phyloP scores from a whole-genome alignment of 148 eudicot species.

The Polygonum aviculare region DNA sequence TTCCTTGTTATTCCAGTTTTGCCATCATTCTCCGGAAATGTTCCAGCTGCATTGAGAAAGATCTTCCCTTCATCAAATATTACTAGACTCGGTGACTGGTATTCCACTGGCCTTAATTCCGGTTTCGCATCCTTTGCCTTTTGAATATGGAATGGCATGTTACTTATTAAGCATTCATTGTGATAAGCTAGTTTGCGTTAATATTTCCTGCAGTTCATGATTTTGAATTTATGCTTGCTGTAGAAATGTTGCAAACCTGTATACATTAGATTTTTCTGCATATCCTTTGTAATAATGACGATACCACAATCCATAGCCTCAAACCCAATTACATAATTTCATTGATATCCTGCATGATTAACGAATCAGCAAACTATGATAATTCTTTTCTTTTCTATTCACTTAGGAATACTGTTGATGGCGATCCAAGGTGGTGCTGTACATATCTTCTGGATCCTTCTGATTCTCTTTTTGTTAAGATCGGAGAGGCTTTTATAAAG shows the following conservation, averaged over 20 bases:
- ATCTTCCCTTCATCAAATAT: conserved; percentile 79
- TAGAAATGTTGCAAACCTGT: neutral
- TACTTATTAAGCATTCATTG: neutral
- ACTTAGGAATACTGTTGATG: conserved; percentile 78
- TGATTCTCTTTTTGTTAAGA: conserved; percentile 76
- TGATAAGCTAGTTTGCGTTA: conserved; percentile 7
- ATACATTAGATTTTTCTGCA: neutral
- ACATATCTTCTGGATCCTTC: conserved; percentile 95
- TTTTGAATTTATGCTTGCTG: neutral
- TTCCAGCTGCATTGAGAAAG: conserved; percentile 72
- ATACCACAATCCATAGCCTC: neutral
- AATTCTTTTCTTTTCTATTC: neutral
- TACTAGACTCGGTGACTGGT: conserved; percentile 91
- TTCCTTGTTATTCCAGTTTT: conserved; percentile 38
- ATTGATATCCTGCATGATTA: neutral
- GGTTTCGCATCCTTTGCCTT: conserved; percentile 1
- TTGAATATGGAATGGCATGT: neutral
- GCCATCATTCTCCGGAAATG: conserved; percentile 97
- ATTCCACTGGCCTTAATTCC: conserved; percentile 11
- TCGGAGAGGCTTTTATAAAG: conserved; percentile 87
- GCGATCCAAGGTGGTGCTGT: conserved; percentile 92
- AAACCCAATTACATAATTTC: neutral
- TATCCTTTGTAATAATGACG: neutral
- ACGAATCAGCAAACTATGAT: neutral
- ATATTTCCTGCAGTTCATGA: neutral